Evolutionary conservation across 805 yeast genomes (phyloP), one percentile per base, ranked within the genome.

Genomic region (Kregervanrija pseudodelftensis): DNA sequence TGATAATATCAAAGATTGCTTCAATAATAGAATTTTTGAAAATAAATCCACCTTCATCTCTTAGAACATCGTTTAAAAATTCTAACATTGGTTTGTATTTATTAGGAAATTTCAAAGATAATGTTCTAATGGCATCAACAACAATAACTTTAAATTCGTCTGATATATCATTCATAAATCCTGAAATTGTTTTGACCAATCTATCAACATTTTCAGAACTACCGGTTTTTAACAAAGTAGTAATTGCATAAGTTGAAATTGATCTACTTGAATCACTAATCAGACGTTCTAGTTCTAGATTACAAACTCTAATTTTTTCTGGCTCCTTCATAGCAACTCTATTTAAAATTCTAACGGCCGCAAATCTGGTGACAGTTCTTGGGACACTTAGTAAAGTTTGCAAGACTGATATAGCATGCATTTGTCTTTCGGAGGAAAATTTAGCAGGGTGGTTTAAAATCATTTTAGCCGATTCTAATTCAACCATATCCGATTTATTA

Each of bases 141-240:
- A 93, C 95, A 53, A 90, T 91, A 48, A 89, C 79, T 65, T 88
- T 88, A 73, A 93, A 93, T 62, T 93, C 99, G 65, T 93, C 99
- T 31, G 95, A 79, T 51, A 93, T 91, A 54, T 91, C 97, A 61
- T 79, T 86, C 84, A 91, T 86, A 62, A 90, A 84, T 33, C 83
- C 82, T 31, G 93, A 74, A 68, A 93, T 88, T 44, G 89, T 90
- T 50, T 82, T 74, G 66, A 93, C 87, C 55, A 93, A 76, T 57
- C 95, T 77, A 63, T 91, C 96, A 45, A 93, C 96, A 54, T 79
- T 77, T 49, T 86, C 88, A 49, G 87, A 83, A 52, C 90, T 89
- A 61, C 97, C 96, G 2, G 98, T 91, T 69, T 91, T 93, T 65
- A 93, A 77, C 59, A 93, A 73, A 2, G 98, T 91, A 32, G 98